A percentile compares a stretch with the other conserved stretches of the same genome.
Evolutionary conservation across 2,329 filamentous ascomycete genomes (phyloP).

Genomic region (Aureobasidium sp.): DNA sequence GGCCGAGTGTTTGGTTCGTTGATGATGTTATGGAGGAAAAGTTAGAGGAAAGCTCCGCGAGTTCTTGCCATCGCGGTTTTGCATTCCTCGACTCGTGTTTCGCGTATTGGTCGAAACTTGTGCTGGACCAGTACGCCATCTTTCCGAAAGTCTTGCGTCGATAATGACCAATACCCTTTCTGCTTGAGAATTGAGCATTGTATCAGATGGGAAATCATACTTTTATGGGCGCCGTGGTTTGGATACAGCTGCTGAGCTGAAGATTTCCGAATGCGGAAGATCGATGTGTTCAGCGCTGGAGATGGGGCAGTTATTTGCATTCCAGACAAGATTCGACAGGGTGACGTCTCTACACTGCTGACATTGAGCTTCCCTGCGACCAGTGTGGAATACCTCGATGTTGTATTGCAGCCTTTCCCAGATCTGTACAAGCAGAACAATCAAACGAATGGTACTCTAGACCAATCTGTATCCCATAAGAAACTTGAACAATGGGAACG

Average conservation of each 20-base stretch:
- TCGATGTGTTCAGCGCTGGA: not conserved
- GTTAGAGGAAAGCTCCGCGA: not conserved
- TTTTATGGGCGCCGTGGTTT: no score
- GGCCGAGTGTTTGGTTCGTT: not conserved
- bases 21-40: not conserved
- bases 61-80: slow-evolving; percentile 1
- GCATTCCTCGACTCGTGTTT: not conserved
- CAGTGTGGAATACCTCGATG: no score
- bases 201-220: no score
- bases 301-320: not conserved
- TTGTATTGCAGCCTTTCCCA: no score
- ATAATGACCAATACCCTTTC: not conserved
- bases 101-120: not conserved
- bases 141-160: not conserved
- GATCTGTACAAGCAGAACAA: no score
- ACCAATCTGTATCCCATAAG: no score
- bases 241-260: not conserved
- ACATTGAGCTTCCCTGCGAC: no score
- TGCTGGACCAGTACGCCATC: not conserved
- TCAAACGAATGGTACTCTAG: no score
- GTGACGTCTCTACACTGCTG: no score
- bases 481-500: no score
- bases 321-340: not conserved
- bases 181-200: not conserved
- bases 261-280: not conserved